Evolutionary conservation across 768 basidiomycete species (phyloP).

Genomic region (Filobasidium floriforme): DNA sequence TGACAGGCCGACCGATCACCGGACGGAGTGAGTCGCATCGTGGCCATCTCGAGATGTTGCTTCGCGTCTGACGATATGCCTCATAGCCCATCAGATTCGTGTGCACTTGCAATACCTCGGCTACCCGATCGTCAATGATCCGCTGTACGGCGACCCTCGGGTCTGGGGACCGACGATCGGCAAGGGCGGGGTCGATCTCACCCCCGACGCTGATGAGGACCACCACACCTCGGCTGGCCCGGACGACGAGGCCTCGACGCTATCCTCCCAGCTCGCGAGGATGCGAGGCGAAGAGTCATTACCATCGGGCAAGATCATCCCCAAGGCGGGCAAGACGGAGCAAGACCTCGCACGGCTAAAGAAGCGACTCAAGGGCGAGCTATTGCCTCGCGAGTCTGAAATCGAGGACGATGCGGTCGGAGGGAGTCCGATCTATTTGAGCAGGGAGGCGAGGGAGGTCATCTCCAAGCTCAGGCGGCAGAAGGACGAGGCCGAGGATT

Average conservation of each 20-base stretch:
- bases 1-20: conserved; percentile 71
- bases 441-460: conserved; percentile 43
- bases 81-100: conserved; percentile 84
- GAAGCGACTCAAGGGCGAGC: conserved; percentile 12
- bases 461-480: conserved; percentile 40
- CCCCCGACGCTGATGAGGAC: conserved; percentile 46
- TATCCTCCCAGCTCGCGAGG: conserved; percentile 14
- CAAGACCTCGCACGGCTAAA: conserved; percentile 18
- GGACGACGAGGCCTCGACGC: background rate
- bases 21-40: conserved; percentile 67
- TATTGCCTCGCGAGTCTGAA: conserved; percentile 26
- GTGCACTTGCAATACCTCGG: conserved; percentile 95
- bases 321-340: conserved; percentile 42
- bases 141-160: conserved; percentile 66
- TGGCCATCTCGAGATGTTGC: background rate
- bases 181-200: conserved; percentile 69
- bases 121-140: conserved; percentile 88
- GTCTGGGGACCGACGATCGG: conserved; percentile 64
- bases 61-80: background rate
- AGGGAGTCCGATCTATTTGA: conserved; percentile 41
- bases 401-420: conserved; percentile 31
- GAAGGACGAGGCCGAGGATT: conserved; percentile 45
- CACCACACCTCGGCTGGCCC: conserved; percentile 33
- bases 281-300: conserved; percentile 20
- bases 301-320: conserved; percentile 15